Base-by-base conservation (phyloP, 2,329 filamentous ascomycete genomes). In the Periconia sp. region DNA sequence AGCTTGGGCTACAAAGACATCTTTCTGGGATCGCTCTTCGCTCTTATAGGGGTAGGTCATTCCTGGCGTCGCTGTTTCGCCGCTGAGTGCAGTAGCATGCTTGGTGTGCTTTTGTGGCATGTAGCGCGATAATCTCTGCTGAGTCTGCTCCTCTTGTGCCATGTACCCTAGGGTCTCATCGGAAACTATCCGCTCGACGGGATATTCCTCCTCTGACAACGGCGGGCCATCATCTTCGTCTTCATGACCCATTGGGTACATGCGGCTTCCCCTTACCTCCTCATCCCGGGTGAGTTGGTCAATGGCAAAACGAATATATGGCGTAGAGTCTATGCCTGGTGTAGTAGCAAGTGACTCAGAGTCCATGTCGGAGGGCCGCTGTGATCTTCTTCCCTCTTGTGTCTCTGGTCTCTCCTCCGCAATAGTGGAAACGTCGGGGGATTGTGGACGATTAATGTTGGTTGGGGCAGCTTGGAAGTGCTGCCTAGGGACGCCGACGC, bases 291-390 rank as follows among this genome's bases (percentile, higher is more conserved):
- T 95, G 56, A 97, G 75, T 50, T 92, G 89, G 52, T 95, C 88
- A 50, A 97, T 83, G 28, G 92, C 92, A 67, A 94, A 95, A 52
- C 87, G 87, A 51, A 96, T 89, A 68, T 92, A 95, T 0, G 90
- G 91, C 7, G 85, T 87, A 61, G 95, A 88, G 61, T 96, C 91
- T 26, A 90, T 76, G 8, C 86, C 89, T 0, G 91, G 91, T 0
- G 68, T 70, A 5, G 67, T 70, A 18, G 56, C 57, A 32, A 63
- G 56, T n/a, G 65, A 66, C 24, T 60, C 57, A 16, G 62, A 52
- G 42, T 68, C 68, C 64, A 68, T 63, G 28, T 50, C 50, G 44
- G 48, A 38, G 26, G 31, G 32, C 10, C 29, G 44, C 29, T 58
- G 57, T 7, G 55, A 57, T 30, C 36, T 43, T 32, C 57, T 52